phyloP scores from a whole-genome alignment of 2,329 filamentous ascomycete genomes.

The Colletotrichum gloeosporioides region DNA sequence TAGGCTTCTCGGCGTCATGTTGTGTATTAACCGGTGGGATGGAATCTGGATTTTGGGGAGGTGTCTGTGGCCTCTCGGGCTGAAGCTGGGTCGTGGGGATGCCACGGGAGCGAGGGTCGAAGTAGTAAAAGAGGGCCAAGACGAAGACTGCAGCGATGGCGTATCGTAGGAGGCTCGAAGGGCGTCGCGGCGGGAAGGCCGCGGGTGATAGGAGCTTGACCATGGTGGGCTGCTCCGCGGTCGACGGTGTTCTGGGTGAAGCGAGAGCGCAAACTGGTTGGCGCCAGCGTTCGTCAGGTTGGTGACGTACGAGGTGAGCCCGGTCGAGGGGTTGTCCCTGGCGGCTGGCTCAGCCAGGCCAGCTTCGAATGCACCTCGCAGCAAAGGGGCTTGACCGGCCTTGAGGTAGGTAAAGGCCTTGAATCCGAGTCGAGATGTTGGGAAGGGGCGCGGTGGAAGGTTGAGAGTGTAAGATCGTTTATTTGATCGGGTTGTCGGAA shows the following conservation, averaged over 20 bases:
- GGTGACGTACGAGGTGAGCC: neutral
- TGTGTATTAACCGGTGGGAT: conserved; percentile 16
- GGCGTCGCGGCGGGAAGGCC: conserved; percentile 45
- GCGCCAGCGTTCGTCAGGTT: neutral
- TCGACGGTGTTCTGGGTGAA: neutral
- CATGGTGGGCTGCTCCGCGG: neutral
- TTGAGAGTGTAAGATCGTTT: neutral
- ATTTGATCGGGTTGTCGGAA: neutral
- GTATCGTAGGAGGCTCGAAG: conserved; percentile 60
- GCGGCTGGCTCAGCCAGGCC: conserved; percentile 21
- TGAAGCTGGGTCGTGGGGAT: neutral
- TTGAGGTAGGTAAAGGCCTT: neutral
- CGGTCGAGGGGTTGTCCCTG: neutral
- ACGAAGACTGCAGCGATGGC: conserved; percentile 69
- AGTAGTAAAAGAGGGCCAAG: conserved; percentile 36
- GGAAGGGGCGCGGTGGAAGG: neutral
- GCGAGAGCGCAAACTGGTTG: neutral
- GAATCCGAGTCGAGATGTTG: neutral
- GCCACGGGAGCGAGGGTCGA: conserved; percentile 19
- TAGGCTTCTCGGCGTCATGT: conserved; percentile 8
- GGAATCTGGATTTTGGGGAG: conserved; percentile 18
- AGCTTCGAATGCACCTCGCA: neutral
- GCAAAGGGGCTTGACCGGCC: neutral
- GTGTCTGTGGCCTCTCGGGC: conserved; percentile 12
- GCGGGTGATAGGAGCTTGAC: conserved; percentile 40